A percentile compares a stretch with the other conserved stretches of the same genome.
These are phyloP conservation scores for Verbena officinalis DNA, from an alignment of 257 asterid species.

Conservation along the genomic window DNA sequence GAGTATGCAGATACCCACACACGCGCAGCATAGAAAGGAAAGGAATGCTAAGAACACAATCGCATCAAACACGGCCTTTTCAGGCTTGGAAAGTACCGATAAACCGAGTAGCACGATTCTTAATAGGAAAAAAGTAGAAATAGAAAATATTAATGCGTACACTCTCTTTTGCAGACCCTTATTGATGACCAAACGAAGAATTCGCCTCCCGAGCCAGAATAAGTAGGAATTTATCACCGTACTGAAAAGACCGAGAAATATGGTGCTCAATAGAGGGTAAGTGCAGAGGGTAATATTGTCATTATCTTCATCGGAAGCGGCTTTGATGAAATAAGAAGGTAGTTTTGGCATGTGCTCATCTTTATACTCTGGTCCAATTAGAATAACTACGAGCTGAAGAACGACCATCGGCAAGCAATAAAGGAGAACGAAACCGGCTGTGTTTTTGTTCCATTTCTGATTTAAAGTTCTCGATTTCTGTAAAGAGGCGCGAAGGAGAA, in stretches of 20 bases:
- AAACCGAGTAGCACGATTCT: conserved; percentile 74
- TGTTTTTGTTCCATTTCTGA: conserved; percentile 71
- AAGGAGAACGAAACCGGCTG: conserved; percentile 58
- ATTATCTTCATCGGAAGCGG: conserved; percentile 32
- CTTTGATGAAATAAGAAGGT: conserved; percentile 62
- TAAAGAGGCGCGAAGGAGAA: conserved; percentile 78
- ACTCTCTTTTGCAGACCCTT: conserved; percentile 85
- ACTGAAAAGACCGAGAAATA: conserved; percentile 69
- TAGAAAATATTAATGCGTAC: conserved; percentile 56
- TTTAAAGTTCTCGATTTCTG: conserved; percentile 63
- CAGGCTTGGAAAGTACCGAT: conserved; percentile 64
- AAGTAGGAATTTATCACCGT: conserved; percentile 56
- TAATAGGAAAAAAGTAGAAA: conserved; percentile 59
- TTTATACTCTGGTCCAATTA: conserved; percentile 53
- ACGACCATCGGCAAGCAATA: conserved; percentile 67
- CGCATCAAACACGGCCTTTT: conserved; percentile 43
- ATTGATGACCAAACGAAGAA: conserved; percentile 71
- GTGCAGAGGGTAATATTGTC: conserved; percentile 61
- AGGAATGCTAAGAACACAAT: conserved; percentile 75
- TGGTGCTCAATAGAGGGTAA: conserved; percentile 76
- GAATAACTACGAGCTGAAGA: conserved; percentile 66
- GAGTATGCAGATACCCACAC: conserved; percentile 65
- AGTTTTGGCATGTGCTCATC: conserved; percentile 35
- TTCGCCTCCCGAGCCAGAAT: conserved; percentile 70
- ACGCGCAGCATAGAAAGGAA: conserved; percentile 70